Percentiles rank a stretch among this genome's conserved stretches.
Evolutionary conservation across 140 eudicot genomes (phyloP).

Genomic region (Flaveria floridana): DNA sequence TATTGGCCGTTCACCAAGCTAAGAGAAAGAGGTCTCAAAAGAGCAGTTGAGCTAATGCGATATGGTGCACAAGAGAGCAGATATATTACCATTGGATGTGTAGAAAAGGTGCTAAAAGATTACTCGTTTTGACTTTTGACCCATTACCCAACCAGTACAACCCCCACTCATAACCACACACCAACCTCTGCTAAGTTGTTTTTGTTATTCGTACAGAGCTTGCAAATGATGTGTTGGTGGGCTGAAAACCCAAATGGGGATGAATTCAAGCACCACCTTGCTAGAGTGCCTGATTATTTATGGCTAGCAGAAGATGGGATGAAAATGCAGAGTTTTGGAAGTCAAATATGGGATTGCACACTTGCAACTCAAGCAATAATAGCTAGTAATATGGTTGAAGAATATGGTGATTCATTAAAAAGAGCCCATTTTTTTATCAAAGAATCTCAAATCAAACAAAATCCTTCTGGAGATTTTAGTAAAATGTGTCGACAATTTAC

Average conservation of each 20-base stretch:
- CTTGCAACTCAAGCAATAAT: constrained; percentile 60
- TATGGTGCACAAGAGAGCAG: constrained; percentile 51
- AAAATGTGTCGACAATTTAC: constrained; percentile 54
- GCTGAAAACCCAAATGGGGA: constrained; percentile 52
- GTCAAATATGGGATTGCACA: constrained; percentile 56
- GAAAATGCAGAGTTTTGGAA: constrained; percentile 63
- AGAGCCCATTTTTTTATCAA: constrained; percentile 49
- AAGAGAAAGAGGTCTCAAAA: constrained; percentile 48
- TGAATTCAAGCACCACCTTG: constrained; percentile 53
- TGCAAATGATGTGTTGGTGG: constrained; percentile 69
- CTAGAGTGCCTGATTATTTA: constrained; percentile 54
- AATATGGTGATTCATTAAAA: constrained; percentile 48
- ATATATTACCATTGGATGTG: constrained; percentile 54
- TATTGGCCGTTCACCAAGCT: constrained; percentile 54
- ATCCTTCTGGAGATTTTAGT: constrained; percentile 45
- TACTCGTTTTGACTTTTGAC: background rate
- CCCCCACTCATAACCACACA: too few relatives aligned
- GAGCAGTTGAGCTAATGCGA: constrained; percentile 45
- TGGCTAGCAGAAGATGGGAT: constrained; percentile 66
- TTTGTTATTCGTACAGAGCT: constrained; percentile 30
- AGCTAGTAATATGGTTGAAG: constrained; percentile 46
- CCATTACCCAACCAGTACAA: too few relatives aligned
- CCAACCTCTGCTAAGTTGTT: constrained; percentile 3
- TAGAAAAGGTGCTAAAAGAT: constrained; percentile 46
- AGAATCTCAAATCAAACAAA: constrained; percentile 53